These are phyloP conservation scores for Lepiota subincarnata DNA, from an alignment of 768 basidiomycete genomes.

Conservation along the genomic window DNA sequence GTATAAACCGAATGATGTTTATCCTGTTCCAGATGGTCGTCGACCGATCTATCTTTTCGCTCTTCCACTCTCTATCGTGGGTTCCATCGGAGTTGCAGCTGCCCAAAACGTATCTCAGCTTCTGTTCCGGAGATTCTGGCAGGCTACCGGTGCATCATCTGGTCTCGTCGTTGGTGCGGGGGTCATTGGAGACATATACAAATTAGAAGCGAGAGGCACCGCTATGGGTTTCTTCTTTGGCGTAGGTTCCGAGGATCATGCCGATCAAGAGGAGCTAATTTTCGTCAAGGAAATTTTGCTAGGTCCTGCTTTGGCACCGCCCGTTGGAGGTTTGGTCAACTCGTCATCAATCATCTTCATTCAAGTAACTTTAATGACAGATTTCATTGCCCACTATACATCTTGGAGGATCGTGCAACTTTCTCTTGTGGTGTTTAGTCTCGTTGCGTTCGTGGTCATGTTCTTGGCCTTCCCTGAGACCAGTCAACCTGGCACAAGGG, in stretches of 20 bases:
- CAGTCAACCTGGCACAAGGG: conserved; percentile 52
- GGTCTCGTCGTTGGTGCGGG: conserved; percentile 53
- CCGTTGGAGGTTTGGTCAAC: conserved; percentile 38
- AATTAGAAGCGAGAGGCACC: conserved; percentile 53
- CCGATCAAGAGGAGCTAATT: neutral
- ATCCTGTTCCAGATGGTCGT: conserved; percentile 48
- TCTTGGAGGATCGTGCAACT: conserved; percentile 66
- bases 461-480: conserved; percentile 57
- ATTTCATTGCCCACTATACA: conserved; percentile 20
- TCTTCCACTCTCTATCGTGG: conserved; percentile 55
- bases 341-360: neutral
- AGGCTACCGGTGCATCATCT: conserved; percentile 62
- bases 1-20: neutral
- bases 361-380: neutral
- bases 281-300: too few species aligned
- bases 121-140: conserved; percentile 62
- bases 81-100: conserved; percentile 55
- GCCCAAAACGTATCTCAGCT: conserved; percentile 42
- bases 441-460: conserved; percentile 38
- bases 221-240: conserved; percentile 58
- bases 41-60: conserved; percentile 52
- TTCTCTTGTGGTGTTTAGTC: conserved; percentile 35
- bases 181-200: conserved; percentile 65
- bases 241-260: conserved; percentile 26
- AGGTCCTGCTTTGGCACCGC: too few species aligned